Evolutionary conservation across 2,329 filamentous ascomycete genomes (phyloP).

Genomic region (Penicillium fuscoglaucum): DNA sequence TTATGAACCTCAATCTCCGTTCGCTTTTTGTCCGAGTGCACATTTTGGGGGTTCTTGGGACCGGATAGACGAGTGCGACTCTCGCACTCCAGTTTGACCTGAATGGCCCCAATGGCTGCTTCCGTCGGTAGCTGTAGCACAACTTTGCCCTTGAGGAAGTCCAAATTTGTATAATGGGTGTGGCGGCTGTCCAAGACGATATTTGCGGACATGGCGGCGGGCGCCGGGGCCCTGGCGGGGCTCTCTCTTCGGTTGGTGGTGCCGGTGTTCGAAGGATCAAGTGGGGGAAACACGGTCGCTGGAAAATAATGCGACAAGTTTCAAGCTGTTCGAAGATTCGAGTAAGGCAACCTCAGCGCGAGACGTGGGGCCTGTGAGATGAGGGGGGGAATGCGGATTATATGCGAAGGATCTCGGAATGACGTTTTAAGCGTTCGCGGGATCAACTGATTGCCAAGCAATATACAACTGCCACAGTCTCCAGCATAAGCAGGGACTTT

Average conservation of each 20-base stretch:
- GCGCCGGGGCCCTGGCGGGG: conserved; percentile 17
- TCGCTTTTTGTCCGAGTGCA: conserved; percentile 48
- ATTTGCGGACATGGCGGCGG: conserved; percentile 46
- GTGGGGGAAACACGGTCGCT: neutral
- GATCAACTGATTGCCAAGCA: conserved; percentile 17
- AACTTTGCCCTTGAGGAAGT: conserved; percentile 48
- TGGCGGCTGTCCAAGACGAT: conserved; percentile 47
- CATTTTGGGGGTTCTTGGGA: conserved; percentile 42
- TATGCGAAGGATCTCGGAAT: conserved; percentile 21
- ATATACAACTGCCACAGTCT: neutral
- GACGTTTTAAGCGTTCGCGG: conserved; percentile 22
- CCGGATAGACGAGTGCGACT: conserved; percentile 48
- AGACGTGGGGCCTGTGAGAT: conserved; percentile 8
- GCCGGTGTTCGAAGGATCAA: neutral
- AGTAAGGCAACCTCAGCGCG: neutral
- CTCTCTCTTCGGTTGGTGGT: neutral
- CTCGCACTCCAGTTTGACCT: conserved; percentile 53
- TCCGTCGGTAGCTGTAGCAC: conserved; percentile 45
- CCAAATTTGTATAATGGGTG: conserved; percentile 51
- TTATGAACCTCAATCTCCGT: conserved; percentile 53
- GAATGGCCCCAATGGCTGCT: conserved; percentile 47
- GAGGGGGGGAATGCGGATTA: conserved; percentile 15
- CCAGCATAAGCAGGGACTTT: neutral
- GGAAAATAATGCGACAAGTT: neutral
- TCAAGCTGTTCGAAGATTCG: neutral